phyloP scores from a whole-genome alignment of 2,329 filamentous ascomycete genomes.

The Monosporascus cannonballus region DNA sequence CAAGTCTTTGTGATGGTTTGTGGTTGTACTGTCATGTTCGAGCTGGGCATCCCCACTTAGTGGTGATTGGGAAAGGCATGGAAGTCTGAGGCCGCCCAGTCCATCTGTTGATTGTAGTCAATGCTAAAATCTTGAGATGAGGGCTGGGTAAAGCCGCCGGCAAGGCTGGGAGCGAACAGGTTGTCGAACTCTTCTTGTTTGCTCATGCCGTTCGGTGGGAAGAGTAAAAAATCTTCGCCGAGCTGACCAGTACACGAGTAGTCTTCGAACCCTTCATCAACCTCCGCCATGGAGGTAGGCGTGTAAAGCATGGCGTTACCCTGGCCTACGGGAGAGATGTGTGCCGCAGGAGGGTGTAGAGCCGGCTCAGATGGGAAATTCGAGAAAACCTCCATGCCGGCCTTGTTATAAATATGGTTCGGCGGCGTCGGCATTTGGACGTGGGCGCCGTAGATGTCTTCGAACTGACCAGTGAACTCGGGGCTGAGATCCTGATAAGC shows the following conservation, averaged over 20 bases:
- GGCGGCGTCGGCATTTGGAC: constrained; percentile 50
- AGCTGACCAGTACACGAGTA: constrained; percentile 35
- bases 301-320: constrained; percentile 64
- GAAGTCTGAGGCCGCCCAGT: constrained; percentile 22
- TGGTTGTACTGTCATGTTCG: no score
- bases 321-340: constrained; percentile 65
- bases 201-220: constrained; percentile 33
- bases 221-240: constrained; percentile 61
- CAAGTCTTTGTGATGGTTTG: background rate
- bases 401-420: constrained; percentile 38
- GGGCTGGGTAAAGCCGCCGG: constrained; percentile 45
- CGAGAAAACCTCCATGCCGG: constrained; percentile 35
- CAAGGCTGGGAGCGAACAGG: constrained; percentile 46
- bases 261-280: constrained; percentile 63
- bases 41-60: background rate
- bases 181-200: constrained; percentile 36
- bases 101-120: constrained; percentile 21
- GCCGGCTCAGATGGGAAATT: constrained; percentile 33
- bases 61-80: constrained; percentile 12
- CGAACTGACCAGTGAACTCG: constrained; percentile 55
- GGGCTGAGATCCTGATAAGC: constrained; percentile 54
- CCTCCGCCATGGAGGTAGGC: constrained; percentile 52
- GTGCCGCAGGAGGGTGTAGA: constrained; percentile 36
- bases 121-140: constrained; percentile 42
- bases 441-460: constrained; percentile 56